phyloP scores from a whole-genome alignment of 1,284 basidiomycete species.

The Paramarasmius palmivorus region DNA sequence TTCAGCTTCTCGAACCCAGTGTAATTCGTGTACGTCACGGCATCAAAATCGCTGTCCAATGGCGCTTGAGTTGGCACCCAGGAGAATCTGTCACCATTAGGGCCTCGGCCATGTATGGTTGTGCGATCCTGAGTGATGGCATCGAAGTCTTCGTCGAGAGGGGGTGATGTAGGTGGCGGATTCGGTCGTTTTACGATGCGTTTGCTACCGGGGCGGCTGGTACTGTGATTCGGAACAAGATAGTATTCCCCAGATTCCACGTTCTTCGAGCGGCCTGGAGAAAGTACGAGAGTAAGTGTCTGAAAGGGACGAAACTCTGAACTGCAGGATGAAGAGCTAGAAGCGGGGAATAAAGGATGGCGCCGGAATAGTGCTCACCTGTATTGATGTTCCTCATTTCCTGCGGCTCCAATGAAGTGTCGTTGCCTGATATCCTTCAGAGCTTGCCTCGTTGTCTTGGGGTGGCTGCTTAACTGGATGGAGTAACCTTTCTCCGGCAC shows the following conservation, averaged over 20 bases:
- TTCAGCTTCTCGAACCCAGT: conserved; percentile 2
- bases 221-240: conserved; percentile 29
- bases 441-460: too few species aligned
- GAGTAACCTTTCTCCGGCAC: too few species aligned
- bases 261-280: too few species aligned
- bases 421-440: too few species aligned
- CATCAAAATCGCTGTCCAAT: conserved; percentile 21
- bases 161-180: conserved; percentile 34
- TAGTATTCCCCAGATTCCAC: conserved; percentile 29
- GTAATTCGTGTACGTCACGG: conserved; percentile 16
- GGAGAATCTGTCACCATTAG: conserved; percentile 19
- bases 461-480: too few species aligned
- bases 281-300: too few species aligned
- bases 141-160: conserved; percentile 43
- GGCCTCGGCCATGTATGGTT: conserved; percentile 26
- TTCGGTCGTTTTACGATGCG: conserved; percentile 26
- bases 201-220: conserved; percentile 19
- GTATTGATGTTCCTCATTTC: too few species aligned
- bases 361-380: too few species aligned
- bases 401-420: too few species aligned
- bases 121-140: conserved; percentile 31
- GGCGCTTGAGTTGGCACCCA: conserved; percentile 19
- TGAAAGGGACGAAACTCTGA: too few species aligned
- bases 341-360: too few species aligned
- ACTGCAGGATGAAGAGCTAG: too few species aligned